phyloP scores from a whole-genome alignment of 495 filamentous ascomycete genomes.

The Penicillium longicatenatum region DNA sequence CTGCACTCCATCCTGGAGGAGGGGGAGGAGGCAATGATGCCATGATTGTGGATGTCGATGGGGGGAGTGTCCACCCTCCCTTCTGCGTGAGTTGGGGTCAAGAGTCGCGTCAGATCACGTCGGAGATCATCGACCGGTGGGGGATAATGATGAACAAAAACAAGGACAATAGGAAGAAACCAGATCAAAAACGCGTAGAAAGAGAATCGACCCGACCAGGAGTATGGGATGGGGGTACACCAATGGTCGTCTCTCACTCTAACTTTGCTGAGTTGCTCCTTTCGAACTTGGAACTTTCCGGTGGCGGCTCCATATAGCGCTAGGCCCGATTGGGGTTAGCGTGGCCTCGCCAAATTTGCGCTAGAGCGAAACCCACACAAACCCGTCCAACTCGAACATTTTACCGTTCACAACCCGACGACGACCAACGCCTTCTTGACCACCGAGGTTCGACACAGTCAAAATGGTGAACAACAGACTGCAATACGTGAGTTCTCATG shows the following conservation, averaged over 20 bases:
- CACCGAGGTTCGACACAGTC: conserved; percentile 52
- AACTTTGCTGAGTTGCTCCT: conserved; percentile 43
- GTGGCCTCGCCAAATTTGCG: conserved; percentile 50
- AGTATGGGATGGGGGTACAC: conserved; percentile 40
- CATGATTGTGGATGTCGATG: conserved; percentile 58
- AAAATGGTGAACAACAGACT: conserved; percentile 72
- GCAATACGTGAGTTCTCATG: conserved; percentile 63
- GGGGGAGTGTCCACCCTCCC: conserved; percentile 31
- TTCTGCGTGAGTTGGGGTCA: conserved; percentile 31
- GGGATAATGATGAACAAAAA: neutral
- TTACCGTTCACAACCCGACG: conserved; percentile 49
- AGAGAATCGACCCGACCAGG: conserved; percentile 26
- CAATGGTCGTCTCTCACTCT: conserved; percentile 52
- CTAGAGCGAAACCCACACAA: conserved; percentile 59
- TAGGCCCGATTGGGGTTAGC: conserved; percentile 39
- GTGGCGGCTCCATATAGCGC: conserved; percentile 41
- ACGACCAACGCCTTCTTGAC: conserved; percentile 59
- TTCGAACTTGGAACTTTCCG: conserved; percentile 36
- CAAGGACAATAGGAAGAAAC: conserved; percentile 3
- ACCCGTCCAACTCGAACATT: conserved; percentile 44
- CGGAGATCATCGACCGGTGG: conserved; percentile 29
- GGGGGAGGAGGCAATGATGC: conserved; percentile 75
- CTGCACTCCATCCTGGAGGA: conserved; percentile 73
- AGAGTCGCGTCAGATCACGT: conserved; percentile 48
- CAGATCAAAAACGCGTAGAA: conserved; percentile 3